Evolutionary conservation across 2,329 filamentous ascomycete species (phyloP), one percentile per base, ranked within the genome.

Genomic region (Rhynchosporium secalis): DNA sequence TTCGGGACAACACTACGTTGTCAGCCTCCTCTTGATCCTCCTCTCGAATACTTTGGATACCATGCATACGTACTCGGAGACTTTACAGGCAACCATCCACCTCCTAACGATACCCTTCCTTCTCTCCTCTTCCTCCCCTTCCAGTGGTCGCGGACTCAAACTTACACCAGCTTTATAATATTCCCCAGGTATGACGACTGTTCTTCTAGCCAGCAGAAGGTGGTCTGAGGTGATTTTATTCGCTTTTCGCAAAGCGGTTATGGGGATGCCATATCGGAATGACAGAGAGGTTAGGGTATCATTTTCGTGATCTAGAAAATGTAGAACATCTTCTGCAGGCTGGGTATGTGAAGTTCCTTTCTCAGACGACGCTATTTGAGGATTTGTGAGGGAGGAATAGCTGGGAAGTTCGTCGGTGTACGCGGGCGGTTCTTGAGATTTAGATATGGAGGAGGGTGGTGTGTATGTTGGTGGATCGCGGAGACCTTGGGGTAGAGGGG

Each of bases 31-130:
- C 36, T 48, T 12, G 31, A n/a, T 26, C 28, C 28, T 49, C 2
- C 4, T 36, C 31, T 10, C 38, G 46, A 26, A 26, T 10, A 29
- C 51, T 15, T 29, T 31, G 10, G 7, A 28, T n/a, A 49, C 45
- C 29, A 54, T 45, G 2, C 60, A 8, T 45, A 78, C 81, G 76
- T 87, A 93, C 79, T 93, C 88, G 29, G 84, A 78, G 33, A 91
- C 88, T 73, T 94, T 94, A 76, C 87, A 91, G 1, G 82, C 81
- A 2, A 91, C 86, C 90, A 93, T 93, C 80, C 88, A 94, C 65
- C 88, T 83, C 47, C 91, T 81, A 40, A 94, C 81, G 72, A 87
- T 87, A 20, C 78, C 81, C 76, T 91, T 93, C 65, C 86, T 82
- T 56, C 83, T 78, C 75, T 90, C 87, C 70, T 92, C 90, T 51